These are phyloP conservation scores for Nitzschia sp. DNA, from an alignment of 108 stramenopile species.

Conservation along the genomic window DNA sequence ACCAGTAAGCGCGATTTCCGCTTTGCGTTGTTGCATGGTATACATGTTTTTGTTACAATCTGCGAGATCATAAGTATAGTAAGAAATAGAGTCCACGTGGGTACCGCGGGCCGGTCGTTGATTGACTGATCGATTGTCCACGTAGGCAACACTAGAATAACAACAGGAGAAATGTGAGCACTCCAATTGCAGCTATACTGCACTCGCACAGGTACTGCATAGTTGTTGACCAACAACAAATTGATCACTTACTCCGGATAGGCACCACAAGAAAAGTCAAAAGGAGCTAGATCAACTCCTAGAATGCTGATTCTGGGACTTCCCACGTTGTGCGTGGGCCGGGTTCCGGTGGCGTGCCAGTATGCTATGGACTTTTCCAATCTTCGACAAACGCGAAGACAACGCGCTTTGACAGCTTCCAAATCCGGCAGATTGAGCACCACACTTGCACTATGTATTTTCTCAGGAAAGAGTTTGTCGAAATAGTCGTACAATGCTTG, in stretches of 20 bases:
- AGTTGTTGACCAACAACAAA: background rate
- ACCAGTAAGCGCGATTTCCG: conserved; percentile 68
- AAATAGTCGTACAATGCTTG: conserved; percentile 84
- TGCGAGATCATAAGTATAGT: conserved; percentile 78
- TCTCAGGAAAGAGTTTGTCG: conserved; percentile 80
- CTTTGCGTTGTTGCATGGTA: conserved; percentile 59
- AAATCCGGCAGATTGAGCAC: conserved; percentile 83
- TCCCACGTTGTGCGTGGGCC: conserved; percentile 81
- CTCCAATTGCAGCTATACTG: background rate
- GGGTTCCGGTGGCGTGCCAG: conserved; percentile 58
- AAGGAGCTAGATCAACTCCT: conserved; percentile 70
- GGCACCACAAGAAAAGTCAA: conserved; percentile 34
- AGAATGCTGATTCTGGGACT: conserved; percentile 64
- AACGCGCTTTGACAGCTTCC: conserved; percentile 53
- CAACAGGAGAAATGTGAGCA: background rate
- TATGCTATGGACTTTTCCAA: conserved; percentile 84
- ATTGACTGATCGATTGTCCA: conserved; percentile 30
- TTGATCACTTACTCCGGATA: conserved; percentile 19
- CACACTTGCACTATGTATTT: conserved; percentile 72
- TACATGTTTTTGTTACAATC: conserved; percentile 55
- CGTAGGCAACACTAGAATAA: conserved; percentile 26
- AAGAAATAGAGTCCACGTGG: conserved; percentile 78
- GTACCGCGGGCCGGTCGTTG: conserved; percentile 49
- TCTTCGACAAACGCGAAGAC: conserved; percentile 60
- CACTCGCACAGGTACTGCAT: background rate